Percentiles rank a stretch among this genome's conserved stretches.
Evolutionary conservation across 345 rosid genomes (phyloP).

Genomic region (Gossypium anomalum): DNA sequence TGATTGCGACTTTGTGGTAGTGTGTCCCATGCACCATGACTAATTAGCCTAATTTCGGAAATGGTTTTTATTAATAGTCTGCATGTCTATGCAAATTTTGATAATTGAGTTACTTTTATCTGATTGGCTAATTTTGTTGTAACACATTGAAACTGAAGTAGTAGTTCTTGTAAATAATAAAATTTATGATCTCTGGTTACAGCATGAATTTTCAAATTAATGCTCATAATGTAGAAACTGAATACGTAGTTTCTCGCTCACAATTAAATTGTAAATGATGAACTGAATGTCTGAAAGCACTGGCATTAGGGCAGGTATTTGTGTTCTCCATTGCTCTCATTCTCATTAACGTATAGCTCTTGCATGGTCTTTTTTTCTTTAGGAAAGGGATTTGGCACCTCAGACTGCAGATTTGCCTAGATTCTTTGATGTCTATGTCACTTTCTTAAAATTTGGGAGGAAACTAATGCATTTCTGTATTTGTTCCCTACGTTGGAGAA

Average conservation of each 20-base stretch:
- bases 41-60: neutral
- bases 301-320: neutral
- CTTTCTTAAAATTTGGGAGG: neutral
- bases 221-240: neutral
- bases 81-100: neutral
- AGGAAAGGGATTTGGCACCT: slow-evolving; percentile 8
- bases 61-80: neutral
- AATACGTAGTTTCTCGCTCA: neutral
- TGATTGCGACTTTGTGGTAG: neutral
- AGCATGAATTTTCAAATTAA: neutral
- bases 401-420: neutral
- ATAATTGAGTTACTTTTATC: neutral
- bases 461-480: neutral
- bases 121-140: neutral
- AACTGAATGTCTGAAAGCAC: neutral
- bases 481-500: neutral
- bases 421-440: neutral
- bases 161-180: neutral
- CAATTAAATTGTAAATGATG: neutral
- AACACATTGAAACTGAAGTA: neutral
- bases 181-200: neutral
- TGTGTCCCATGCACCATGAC: neutral
- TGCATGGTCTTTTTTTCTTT: neutral
- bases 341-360: neutral
- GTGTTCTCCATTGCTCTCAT: neutral